Evolutionary conservation across 2,329 filamentous ascomycete genomes (phyloP), one percentile per base, ranked within the genome.

Genomic region (Cercospora sp.): DNA sequence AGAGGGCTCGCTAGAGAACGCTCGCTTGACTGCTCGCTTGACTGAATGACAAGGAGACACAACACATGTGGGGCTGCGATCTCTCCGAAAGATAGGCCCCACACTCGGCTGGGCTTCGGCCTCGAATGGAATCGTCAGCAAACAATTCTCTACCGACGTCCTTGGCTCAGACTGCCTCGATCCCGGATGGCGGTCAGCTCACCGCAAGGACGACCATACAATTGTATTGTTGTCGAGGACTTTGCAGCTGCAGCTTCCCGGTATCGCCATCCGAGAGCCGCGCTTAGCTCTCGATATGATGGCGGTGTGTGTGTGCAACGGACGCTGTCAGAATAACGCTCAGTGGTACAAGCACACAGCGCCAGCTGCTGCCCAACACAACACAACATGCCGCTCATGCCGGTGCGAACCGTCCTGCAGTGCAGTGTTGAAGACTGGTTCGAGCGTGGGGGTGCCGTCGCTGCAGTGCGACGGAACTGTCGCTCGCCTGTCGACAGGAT

Each of bases 391-490:
- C 53, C 51, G 60, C 59, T 36, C 64, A 45, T 58, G 48, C 55
- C 63, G 60, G 64, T 48, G 60, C 58, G 64, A 31, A 67, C 40
- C 60, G 42, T 51, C 33, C 40, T 48, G 16, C 40, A 53, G 53
- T 63, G 63, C 53, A 60, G 59, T 51, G 55, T 33, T 9, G 28
- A 58, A 58, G 12, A 33, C 20, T 57, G 60, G 33, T 64, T 64
- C 60, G 26, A 28, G 18, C 58, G 42, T 61, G 45, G 48, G 60
- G 55, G 31, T 36, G 63, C 40, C 33, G 36, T 64, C 55, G 57
- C 57, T 70, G 70, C 65, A 42, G 69, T 73, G 71, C 63, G 62
- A 73, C 71, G 64, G 68, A 72, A 69, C 71, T 70, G 71, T 73
- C 69, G 71, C 64, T 69, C 65, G 71, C 69, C 69, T 69, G 65